These are phyloP conservation scores for Suhomyces prunicola DNA, from an alignment of 805 yeast genomes.

Conservation along the genomic window DNA sequence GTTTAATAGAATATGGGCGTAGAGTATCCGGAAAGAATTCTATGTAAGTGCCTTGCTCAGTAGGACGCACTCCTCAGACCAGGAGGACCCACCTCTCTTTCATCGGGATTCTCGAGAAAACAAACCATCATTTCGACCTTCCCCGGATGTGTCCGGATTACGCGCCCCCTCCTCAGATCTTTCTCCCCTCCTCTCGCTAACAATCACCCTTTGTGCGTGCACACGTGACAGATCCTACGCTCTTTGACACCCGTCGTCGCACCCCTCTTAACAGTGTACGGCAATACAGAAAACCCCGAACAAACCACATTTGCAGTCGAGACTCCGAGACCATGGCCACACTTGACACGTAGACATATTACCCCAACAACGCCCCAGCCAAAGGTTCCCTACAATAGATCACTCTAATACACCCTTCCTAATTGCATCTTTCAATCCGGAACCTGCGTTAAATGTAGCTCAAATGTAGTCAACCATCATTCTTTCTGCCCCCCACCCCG, in stretches of 20 bases:
- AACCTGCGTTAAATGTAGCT: neutral
- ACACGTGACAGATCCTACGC: neutral
- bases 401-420: neutral
- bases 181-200: conserved; percentile 3
- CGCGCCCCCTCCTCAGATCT: neutral
- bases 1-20: neutral
- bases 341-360: neutral
- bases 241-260: neutral
- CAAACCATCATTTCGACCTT: neutral
- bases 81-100: neutral
- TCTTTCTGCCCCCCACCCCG: neutral
- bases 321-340: neutral
- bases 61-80: neutral
- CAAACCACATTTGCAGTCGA: neutral
- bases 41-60: neutral
- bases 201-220: neutral
- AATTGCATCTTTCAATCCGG: neutral
- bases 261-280: neutral
- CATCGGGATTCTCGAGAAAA: neutral
- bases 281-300: neutral
- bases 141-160: neutral
- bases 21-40: neutral
- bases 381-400: neutral
- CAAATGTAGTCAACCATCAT: neutral
- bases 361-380: neutral